Evolutionary conservation across 2,329 filamentous ascomycete species (phyloP), one percentile per base, ranked within the genome.

Genomic region (Penicillium sp.): DNA sequence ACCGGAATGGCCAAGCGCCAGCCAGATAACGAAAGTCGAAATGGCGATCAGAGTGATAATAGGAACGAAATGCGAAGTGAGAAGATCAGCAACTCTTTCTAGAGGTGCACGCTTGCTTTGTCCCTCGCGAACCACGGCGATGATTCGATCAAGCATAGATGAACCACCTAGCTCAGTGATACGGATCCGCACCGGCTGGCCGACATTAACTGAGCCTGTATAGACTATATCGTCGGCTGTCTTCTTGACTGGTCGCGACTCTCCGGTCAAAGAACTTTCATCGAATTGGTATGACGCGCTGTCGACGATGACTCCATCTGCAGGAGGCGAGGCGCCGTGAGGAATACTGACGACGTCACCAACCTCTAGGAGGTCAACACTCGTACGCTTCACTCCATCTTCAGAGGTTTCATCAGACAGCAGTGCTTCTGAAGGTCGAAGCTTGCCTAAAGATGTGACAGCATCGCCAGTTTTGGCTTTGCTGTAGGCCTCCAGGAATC

Each of bases 381-480:
- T 67, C 8, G 91, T 80, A 45, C 82, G 80, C 21, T 71, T 68
- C 42, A 75, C 69, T 17, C 54, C 62, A 13, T 63, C 66, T 15
- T 58, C 55, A 3, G 43, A 35, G 25, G 40, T 19, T 7, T 45
- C 54, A 21, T 64, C 56, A 9, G 37, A 78, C 12, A 97, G 79
- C 4, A 89, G 78, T 2, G 93, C 92, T 52, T 90, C 89, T 0
- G 84, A 87, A 0, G 93, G 92, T 17, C 90, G 84, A 33, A 97
- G 81, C 61, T 89, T 91, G 2, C 88, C 88, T 5, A 97, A 79
- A 60, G 89, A 86, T 35, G 89, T 86, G 2, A 97, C 89, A 0
- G 93, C 93, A 71, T 95, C 89, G 1, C 92, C 92, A 0, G 93
- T 91, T 69, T 89, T 93, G 0, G 91, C 89, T 75, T 96, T 96